phyloP scores from a whole-genome alignment of 192 early-diverging fungal species.

The Backusella circina region DNA sequence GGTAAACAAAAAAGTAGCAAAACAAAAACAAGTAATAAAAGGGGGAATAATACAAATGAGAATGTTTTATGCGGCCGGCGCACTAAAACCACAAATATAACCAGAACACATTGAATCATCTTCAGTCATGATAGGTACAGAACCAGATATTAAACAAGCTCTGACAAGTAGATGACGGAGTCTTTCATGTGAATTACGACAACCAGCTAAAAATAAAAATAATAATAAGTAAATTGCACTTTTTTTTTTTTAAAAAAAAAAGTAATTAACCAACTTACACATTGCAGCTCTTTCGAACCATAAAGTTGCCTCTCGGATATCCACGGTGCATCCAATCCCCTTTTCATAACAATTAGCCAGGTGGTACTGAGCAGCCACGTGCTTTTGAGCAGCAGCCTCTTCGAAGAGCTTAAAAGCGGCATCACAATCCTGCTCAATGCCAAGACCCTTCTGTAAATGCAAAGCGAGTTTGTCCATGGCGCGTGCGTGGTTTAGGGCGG shows the following conservation, averaged over 20 bases:
- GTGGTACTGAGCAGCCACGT: constrained; percentile 48
- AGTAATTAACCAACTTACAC: background rate
- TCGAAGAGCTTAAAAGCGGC: constrained; percentile 55
- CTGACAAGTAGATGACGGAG: constrained; percentile 23
- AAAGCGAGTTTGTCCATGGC: constrained; percentile 52
- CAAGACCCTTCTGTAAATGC: constrained; percentile 49
- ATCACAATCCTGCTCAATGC: constrained; percentile 40
- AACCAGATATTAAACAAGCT: constrained; percentile 22
- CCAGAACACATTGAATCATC: constrained; percentile 14
- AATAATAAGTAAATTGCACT: background rate
- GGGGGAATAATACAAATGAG: constrained; percentile 13
- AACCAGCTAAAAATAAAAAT: constrained; percentile 16
- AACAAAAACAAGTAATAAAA: background rate
- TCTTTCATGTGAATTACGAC: constrained; percentile 30
- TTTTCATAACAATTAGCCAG: constrained; percentile 50
- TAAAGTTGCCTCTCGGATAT: constrained; percentile 16
- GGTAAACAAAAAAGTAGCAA: background rate
- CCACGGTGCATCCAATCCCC: constrained; percentile 30
- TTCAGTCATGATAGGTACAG: background rate
- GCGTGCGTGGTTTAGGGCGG: constrained; percentile 52
- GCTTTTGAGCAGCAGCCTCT: constrained; percentile 58
- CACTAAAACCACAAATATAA: constrained; percentile 26
- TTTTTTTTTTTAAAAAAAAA: background rate
- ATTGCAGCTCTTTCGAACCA: constrained; percentile 35
- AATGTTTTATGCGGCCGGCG: constrained; percentile 32